Percentiles rank a stretch among this genome's conserved stretches.
Conservation (phyloP, 2,329 filamentous ascomycete species). For the Cytospora leucostoma region DNA sequence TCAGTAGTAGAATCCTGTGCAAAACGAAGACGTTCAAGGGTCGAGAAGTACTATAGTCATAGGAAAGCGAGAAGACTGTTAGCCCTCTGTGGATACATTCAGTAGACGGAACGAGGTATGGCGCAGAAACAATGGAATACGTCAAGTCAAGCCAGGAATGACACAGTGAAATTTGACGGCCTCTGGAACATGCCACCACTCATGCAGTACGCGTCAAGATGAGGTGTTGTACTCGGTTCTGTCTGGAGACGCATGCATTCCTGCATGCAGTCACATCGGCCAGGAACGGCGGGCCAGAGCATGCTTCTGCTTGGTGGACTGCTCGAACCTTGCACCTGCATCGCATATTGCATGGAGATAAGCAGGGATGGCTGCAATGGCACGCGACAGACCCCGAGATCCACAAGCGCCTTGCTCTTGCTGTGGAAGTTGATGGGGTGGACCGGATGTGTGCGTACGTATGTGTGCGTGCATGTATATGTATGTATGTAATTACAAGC, state of each 20-base stretch:
- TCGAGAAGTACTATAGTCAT: constrained; percentile 66
- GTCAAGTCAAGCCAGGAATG: neutral
- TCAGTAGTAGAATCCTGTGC: constrained; percentile 47
- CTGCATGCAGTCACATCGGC: constrained; percentile 10
- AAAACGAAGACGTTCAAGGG: constrained; percentile 69
- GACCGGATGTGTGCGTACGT: too few species aligned
- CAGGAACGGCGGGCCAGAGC: constrained; percentile 20
- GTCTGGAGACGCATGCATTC: constrained; percentile 2
- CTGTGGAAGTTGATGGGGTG: constrained; percentile 4
- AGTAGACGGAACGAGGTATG: neutral
- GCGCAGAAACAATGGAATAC: neutral
- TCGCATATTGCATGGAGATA: neutral
- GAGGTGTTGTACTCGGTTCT: neutral
- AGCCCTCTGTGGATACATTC: constrained; percentile 1
- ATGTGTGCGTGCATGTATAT: too few species aligned
- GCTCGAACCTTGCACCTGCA: constrained; percentile 10
- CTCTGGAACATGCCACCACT: constrained; percentile 9
- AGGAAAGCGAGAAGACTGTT: constrained; percentile 16
- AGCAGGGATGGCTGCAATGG: constrained; percentile 12
- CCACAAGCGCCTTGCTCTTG: constrained; percentile 15
- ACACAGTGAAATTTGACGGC: constrained; percentile 5
- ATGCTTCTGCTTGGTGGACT: constrained; percentile 9
- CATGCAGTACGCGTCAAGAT: neutral
- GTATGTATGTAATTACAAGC: constrained; percentile 3
- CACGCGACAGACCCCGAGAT: neutral